phyloP scores from a whole-genome alignment of 768 basidiomycete genomes.

The Amanita exitialis region DNA sequence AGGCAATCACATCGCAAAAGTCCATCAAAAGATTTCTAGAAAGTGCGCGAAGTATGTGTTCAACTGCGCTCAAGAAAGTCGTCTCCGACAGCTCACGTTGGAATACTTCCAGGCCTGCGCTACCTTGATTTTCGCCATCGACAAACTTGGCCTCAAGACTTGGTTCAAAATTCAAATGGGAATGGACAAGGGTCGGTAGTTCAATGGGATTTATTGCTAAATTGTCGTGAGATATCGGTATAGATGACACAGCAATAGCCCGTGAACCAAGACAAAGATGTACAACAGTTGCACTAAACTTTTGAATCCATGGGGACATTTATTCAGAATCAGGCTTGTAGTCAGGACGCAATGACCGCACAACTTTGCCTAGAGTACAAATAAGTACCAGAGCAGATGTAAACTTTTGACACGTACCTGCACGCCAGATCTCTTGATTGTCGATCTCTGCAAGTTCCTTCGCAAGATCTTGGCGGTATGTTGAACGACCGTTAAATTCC shows the following conservation, averaged over 20 bases:
- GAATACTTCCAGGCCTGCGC: constrained; percentile 19
- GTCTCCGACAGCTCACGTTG: neutral
- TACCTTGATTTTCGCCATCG: constrained; percentile 32
- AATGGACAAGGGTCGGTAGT: constrained; percentile 19
- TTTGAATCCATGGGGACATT: constrained; percentile 7
- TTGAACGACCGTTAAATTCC: constrained; percentile 88
- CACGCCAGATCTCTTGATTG: constrained; percentile 98
- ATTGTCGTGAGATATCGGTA: neutral
- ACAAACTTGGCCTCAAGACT: constrained; percentile 21
- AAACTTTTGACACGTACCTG: constrained; percentile 42
- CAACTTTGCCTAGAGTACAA: constrained; percentile 61
- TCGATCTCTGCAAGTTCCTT: constrained; percentile 92
- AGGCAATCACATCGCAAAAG: neutral
- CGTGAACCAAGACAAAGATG: neutral
- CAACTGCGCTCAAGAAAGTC: neutral
- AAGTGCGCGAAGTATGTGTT: constrained; percentile 23
- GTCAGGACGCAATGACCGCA: constrained; percentile 82
- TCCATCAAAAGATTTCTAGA: constrained; percentile 26
- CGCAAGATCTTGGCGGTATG: constrained; percentile 89
- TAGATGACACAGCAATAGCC: neutral
- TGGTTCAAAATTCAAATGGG: constrained; percentile 29
- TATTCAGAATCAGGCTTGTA: constrained; percentile 57
- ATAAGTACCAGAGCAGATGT: neutral
- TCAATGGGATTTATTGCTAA: neutral
- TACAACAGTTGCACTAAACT: neutral